Base-by-base conservation (phyloP, 1,284 basidiomycete genomes). In the Xerocomus subilludens region DNA sequence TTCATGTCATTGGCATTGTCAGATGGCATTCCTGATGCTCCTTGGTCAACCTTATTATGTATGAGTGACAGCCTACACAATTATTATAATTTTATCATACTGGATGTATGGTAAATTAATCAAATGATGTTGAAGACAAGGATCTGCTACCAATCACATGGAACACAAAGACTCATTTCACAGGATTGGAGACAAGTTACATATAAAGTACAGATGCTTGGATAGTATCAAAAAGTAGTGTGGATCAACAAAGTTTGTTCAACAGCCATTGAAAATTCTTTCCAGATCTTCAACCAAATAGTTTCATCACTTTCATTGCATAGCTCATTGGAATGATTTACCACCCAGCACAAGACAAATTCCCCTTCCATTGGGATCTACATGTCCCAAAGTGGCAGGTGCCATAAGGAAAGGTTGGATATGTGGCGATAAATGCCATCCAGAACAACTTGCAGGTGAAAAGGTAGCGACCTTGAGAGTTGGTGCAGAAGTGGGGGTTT, bases 401-500 rank as follows among this genome's bases (percentile, higher is more conserved):
- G 21, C 35, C 49, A 30, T 20, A 13, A 3, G 49, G 67, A 20
- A 63, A 69, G 6, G 20, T 16, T 5, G 59, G 67, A 33, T 23
- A 62, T 32, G 59, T 21, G 16, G 60, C 68, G 30, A 69, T 20
- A 45, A 55, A 69, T 42, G 68, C 68, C 68, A 69, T 69, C 60
- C 60, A 69, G 27, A 69, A 63, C 21, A 69, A 38, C 35, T 69
- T 49, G 5, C 36, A 23, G n/a, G 25, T 38, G 20, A 62, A 62
- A 9, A 35, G 49, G 36, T 69, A 68, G 30, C 27, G 23, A 16
- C 18, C 55, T 36, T 30, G 67, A 23, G n/a, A 27, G 25, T 32
- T 25, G 23, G 16, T 51, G 20, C 21, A 5, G 27, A 69, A 58
- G 35, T 47, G 38, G 42, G 62, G 42, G 16, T 47, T 10, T 63